These are phyloP conservation scores for Globisporangium ultimum DNA, from an alignment of 352 stramenopile species.

Conservation along the genomic window DNA sequence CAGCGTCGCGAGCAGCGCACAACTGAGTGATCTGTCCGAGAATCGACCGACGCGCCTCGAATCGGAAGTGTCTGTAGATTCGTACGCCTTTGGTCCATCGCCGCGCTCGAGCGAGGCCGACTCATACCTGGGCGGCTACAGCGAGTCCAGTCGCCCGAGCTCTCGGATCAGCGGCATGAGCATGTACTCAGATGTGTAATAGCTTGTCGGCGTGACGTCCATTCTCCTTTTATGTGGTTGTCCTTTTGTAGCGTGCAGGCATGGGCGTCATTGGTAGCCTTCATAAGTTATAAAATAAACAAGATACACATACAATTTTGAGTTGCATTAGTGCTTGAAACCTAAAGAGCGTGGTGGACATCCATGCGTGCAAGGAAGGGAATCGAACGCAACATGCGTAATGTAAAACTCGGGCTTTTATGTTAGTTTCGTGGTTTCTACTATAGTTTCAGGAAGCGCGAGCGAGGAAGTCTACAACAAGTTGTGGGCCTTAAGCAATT, in stretches of 20 bases:
- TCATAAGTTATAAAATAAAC: constrained; percentile 18
- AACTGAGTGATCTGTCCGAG: constrained; percentile 38
- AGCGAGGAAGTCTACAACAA: constrained; percentile 46
- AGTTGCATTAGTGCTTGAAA: constrained; percentile 4
- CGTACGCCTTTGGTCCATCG: constrained; percentile 62
- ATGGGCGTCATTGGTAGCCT: constrained; percentile 6
- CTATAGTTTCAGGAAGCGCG: constrained; percentile 3
- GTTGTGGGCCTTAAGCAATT: constrained; percentile 70
- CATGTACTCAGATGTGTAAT: constrained; percentile 23
- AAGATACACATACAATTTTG: constrained; percentile 7
- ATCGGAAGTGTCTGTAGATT: constrained; percentile 70
- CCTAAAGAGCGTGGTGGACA: no score
- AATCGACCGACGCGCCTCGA: constrained; percentile 41
- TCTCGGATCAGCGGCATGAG: constrained; percentile 65
- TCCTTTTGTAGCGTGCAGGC: constrained; percentile 6
- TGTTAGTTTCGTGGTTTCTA: constrained; percentile 1
- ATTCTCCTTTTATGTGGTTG: background rate
- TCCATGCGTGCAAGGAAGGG: no score
- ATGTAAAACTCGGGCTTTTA: constrained; percentile 14
- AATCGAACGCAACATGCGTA: background rate
- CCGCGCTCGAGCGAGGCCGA: constrained; percentile 46
- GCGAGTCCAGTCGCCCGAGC: constrained; percentile 34
- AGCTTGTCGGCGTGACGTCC: background rate
- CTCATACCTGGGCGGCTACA: constrained; percentile 73
- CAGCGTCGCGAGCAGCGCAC: constrained; percentile 31